Percentiles rank a stretch among this genome's conserved stretches.
phyloP scores from a whole-genome alignment of 2,329 filamentous ascomycete species.

The Myriangium duriaei region DNA sequence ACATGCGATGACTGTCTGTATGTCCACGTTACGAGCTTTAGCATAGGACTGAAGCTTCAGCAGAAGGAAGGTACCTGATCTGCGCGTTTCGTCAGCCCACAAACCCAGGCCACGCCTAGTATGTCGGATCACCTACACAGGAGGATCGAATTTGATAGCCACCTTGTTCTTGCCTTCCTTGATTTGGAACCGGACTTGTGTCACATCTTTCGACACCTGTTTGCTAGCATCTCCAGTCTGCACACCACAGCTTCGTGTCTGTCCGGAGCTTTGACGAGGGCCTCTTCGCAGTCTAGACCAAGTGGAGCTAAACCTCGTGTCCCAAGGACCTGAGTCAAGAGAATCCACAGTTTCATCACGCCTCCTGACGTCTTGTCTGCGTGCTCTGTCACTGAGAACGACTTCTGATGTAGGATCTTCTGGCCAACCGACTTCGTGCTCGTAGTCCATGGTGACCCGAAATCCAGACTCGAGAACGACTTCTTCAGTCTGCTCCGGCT shows the following conservation, averaged over 20 bases:
- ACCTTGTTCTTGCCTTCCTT: conserved; percentile 72
- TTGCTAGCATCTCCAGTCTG: not conserved
- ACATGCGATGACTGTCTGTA: conserved; percentile 71
- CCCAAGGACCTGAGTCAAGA: conserved; percentile 9
- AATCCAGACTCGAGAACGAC: conserved; percentile 6
- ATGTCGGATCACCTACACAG: conserved; percentile 39
- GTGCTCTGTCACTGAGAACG: conserved; percentile 10
- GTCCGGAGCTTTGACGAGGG: not conserved
- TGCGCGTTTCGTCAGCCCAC: conserved; percentile 17
- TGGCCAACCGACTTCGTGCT: conserved; percentile 11
- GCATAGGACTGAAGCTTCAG: conserved; percentile 82
- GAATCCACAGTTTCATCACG: conserved; percentile 4
- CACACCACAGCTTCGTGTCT: not conserved
- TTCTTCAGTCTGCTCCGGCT: not conserved
- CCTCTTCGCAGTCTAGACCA: conserved; percentile 8
- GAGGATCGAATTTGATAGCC: conserved; percentile 73
- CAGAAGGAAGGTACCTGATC: conserved; percentile 67
- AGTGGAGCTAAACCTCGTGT: conserved; percentile 8
- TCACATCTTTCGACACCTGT: conserved; percentile 14
- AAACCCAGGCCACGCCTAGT: not conserved
- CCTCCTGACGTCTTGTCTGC: conserved; percentile 9
- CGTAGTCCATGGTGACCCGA: conserved; percentile 4
- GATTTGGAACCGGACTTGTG: conserved; percentile 70
- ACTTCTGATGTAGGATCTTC: conserved; percentile 12
- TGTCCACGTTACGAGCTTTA: conserved; percentile 69